Base-by-base conservation (phyloP, 495 filamentous ascomycete species). In the Talaromyces adpressus region DNA sequence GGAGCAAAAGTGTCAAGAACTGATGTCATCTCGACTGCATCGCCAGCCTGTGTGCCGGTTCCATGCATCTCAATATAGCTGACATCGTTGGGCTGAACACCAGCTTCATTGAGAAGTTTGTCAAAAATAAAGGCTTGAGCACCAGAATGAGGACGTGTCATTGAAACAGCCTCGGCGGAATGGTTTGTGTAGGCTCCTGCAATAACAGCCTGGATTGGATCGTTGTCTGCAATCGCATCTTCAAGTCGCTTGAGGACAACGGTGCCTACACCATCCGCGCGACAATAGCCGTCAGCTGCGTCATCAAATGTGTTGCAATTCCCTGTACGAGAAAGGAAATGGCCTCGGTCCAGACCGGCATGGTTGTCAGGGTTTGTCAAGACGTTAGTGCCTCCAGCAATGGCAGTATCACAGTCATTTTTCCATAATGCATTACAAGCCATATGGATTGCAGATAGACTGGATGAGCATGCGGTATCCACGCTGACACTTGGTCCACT, bases 381-480 rank as follows among this genome's bases (percentile, higher is more conserved):
- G 11, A 87, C 77, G 59, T 91, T 95, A 27, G 91, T 82, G 67
- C 93, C 93, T 62, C 93, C 92, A 52, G 90, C 87, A 14, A 93
- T 83, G 6, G 91, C 92, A 45, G 91, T 89, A 71, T 96, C 89
- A 70, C 91, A 93, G 67, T 95, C 90, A 56, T 89, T 88, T 1
- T 83, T 83, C 84, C 89, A 91, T 4, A 96, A 79, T 0, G 91
- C 84, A 39, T 89, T 91, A 73, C 92, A 93, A 20, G 92, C 92
- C 6, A 93, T 78, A 64, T 94, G 89, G 64, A 96, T 87, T 12
- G 91, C 91, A 12, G 91, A 89, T 4, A 92, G 81, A 69, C 88
- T 91, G 20, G 89, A 95, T 14, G 90, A 95, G 71, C 93, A 97
- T 22, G 93, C 93, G 2, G 93, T 96, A 70, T 97, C 93, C 36